Evolutionary conservation across 495 filamentous ascomycete genomes (phyloP), one percentile per base, ranked within the genome.

Genomic region (Rhypophila decipiens): DNA sequence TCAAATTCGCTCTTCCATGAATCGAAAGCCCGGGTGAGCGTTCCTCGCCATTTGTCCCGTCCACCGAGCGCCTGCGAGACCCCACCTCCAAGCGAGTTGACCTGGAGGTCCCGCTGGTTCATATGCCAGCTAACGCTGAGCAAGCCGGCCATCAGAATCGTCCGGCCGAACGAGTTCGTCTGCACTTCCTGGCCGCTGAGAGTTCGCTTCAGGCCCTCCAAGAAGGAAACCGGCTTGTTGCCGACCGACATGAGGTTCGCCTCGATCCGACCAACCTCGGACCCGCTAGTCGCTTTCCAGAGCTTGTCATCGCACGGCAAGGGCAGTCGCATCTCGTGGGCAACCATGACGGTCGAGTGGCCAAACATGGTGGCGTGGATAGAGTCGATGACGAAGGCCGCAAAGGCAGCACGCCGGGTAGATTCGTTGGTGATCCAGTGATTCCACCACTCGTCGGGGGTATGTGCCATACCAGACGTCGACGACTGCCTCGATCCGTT

Each of bases 321-420:
- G 1, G 93, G 88, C 9, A 97, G 72, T 19, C 88, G 83, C 74
- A 98, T 87, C 68, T 98, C 93, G 61, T 96, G 90, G 3, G 93
- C 90, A 12, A 95, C 90, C 90, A 97, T 95, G 24, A 93, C 90
- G 2, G 89, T 91, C 15, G 90, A 90, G 64, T 98, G 93, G 0
- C 93, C 93, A 66, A 97, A 98, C 87, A 98, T 96, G 35, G 88
- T 96, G 3, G 91, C 90, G 67, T 98, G 93, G 5, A 88, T 94
- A 2, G 90, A 94, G 63, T 98, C 93, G 44, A 96, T 82, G 19
- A 98, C 84, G 64, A 96, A 98, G 2, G 93, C 93, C 13, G 85
- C 91, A 72, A 96, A 98, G 0, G 91, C 93, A 3, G 85, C 88
- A 34, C 93, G 80, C 27, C 89, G 77, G 2, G 90, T 96, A 13